Percentiles rank a stretch among this genome's conserved stretches.
Evolutionary conservation across 805 yeast genomes (phyloP).

Genomic region (Pichia deserticola): DNA sequence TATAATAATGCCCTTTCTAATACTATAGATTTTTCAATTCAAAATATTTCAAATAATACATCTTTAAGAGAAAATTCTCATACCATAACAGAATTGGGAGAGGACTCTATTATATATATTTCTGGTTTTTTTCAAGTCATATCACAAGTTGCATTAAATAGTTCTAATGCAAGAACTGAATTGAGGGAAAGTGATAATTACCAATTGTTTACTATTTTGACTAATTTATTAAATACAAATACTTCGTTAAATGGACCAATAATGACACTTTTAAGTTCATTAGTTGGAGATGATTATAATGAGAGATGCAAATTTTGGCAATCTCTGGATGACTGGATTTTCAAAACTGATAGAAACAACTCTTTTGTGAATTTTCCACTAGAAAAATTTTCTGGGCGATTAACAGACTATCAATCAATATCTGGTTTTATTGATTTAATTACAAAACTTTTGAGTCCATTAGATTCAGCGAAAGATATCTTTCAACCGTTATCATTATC

Average conservation of each 20-base stretch:
- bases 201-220: constrained; percentile 23
- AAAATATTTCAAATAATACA: constrained; percentile 1
- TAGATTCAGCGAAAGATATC: constrained; percentile 22
- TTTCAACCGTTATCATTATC: constrained; percentile 37
- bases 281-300: constrained; percentile 40
- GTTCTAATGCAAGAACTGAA: constrained; percentile 27
- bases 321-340: constrained; percentile 64
- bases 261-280: constrained; percentile 48
- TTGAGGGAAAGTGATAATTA: constrained; percentile 28
- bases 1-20: constrained; percentile 24
- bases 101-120: constrained; percentile 69
- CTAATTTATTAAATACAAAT: constrained; percentile 21
- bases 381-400: constrained; percentile 25
- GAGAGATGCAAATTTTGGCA: constrained; percentile 53
- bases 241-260: constrained; percentile 39
- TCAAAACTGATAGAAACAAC: constrained; percentile 24
- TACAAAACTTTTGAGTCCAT: constrained; percentile 28
- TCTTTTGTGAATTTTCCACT: constrained; percentile 23
- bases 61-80: constrained; percentile 1
- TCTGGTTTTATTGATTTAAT: constrained; percentile 56
- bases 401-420: constrained; percentile 4
- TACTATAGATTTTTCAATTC: neutral
- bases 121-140: constrained; percentile 68
- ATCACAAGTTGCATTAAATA: constrained; percentile 41
- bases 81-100: constrained; percentile 54